Percentiles rank a stretch among this genome's conserved stretches.
These are phyloP conservation scores for Leishmania guyanensis DNA, from an alignment of 208 protist genomes.

Conservation along the genomic window DNA sequence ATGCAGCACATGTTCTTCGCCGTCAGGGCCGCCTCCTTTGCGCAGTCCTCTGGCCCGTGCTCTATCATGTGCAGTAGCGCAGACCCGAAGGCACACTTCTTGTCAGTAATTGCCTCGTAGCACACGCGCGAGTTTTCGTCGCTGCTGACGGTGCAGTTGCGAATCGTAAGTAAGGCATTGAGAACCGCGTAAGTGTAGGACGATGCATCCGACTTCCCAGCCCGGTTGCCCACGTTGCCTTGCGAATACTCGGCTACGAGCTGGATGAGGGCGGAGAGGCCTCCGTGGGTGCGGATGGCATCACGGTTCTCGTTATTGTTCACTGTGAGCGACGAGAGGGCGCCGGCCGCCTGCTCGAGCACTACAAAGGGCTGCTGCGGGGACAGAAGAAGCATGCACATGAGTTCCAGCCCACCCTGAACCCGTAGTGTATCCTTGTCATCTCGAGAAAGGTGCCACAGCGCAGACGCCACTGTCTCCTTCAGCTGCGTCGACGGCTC, in stretches of 20 bases:
- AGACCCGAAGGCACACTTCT: constrained; percentile 40
- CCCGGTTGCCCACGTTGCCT: constrained; percentile 25
- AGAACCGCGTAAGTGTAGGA: constrained; percentile 75
- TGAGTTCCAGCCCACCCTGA: constrained; percentile 80
- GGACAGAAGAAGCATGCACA: constrained; percentile 75
- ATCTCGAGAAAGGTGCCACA: constrained; percentile 90
- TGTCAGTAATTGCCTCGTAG: constrained; percentile 34
- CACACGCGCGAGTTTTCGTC: constrained; percentile 62
- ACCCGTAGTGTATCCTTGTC: constrained; percentile 83
- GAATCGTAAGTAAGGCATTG: constrained; percentile 79
- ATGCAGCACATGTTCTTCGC: constrained; percentile 83
- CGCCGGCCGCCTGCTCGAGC: constrained; percentile 87
- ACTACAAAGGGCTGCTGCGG: constrained; percentile 75
- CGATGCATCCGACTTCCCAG: constrained; percentile 30
- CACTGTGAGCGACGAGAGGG: constrained; percentile 87
- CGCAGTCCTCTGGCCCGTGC: constrained; percentile 85
- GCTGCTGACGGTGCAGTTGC: constrained; percentile 81
- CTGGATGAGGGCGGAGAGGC: constrained; percentile 68
- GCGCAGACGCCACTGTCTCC: constrained; percentile 84
- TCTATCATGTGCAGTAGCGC: constrained; percentile 80
- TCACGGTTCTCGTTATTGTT: constrained; percentile 87
- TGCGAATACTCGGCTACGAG: constrained; percentile 70
- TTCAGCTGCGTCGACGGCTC: constrained; percentile 80
- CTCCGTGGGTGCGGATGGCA: constrained; percentile 71
- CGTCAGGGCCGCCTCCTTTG: constrained; percentile 80